phyloP scores from a whole-genome alignment of 179 eudicot species.

The Beta macrorhiza region DNA sequence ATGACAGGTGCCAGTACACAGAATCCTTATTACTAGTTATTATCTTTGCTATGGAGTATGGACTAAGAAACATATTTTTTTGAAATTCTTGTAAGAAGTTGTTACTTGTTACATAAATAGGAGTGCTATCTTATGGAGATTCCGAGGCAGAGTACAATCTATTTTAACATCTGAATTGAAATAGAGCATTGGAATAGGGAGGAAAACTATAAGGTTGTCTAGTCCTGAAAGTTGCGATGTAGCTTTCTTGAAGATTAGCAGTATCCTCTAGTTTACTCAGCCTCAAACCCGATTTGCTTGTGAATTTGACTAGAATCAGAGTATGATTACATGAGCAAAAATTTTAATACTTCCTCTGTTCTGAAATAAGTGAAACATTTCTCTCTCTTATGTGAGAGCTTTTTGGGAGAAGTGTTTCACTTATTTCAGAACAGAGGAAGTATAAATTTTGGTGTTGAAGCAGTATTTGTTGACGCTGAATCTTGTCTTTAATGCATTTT shows the following conservation, averaged over 20 bases:
- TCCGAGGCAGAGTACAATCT: no score
- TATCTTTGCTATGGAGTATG: neutral
- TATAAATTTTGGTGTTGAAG: neutral
- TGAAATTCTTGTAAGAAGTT: neutral
- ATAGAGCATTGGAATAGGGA: neutral
- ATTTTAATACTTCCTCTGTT: neutral
- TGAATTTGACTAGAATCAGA: neutral
- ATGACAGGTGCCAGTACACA: conserved; percentile 65
- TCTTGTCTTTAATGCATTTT: conserved; percentile 1
- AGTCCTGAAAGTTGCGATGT: neutral
- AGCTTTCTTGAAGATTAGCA: neutral
- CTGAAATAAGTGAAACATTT: no score
- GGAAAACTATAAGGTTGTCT: neutral
- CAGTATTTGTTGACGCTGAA: neutral
- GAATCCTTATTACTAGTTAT: neutral
- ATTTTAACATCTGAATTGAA: neutral
- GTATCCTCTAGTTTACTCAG: neutral
- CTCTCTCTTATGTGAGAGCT: no score
- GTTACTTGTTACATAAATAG: neutral
- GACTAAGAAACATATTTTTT: neutral
- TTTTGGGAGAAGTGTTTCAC: no score
- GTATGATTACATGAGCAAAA: neutral
- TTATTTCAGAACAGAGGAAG: no score
- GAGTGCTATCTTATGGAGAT: neutral
- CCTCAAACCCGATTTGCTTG: neutral